Evolutionary conservation across 768 basidiomycete genomes (phyloP), one percentile per base, ranked within the genome.

Genomic region (Podaxis pistillaris): DNA sequence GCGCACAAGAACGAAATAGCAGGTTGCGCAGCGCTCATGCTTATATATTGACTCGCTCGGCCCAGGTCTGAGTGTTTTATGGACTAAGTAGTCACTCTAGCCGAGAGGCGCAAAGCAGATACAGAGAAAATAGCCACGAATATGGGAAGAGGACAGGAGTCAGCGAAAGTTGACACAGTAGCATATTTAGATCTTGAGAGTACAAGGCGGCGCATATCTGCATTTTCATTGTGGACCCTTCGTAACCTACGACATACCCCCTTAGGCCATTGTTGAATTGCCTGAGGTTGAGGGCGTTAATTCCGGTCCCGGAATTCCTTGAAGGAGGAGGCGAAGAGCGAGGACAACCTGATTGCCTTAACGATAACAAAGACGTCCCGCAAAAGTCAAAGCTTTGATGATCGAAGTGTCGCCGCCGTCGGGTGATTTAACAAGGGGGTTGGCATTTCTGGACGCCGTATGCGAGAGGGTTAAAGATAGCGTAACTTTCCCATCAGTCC

Each of bases 1-100:
- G 73, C 73, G 66, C 77, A 83, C 46, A 80, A 61, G 66, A 86
- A 79, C 22, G 83, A 82, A 38, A 83, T 61, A 26, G 71, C 74
- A 46, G 77, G 71, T 49, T 83, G 66, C 60, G 72, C 75, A 53
- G 67, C 64, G 53, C 70, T 69, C 79, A 83, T 81, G 9, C 26
- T 47, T 30, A 28, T 15, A 44, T 33, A 47, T 54, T 38, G 26
- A 28, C 19, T 46, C 17, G 44, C 44, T 8, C 28, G 30, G 22
- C 19, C 49, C 44, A 46, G 19, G 44, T 46, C n/a, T 46, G n/a
- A n/a, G 17, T n/a, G 17, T 9, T 17, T 19, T 11, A 24, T 11
- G 11, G 19, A 49, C 3, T n/a, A 49, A 9, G 19, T 24, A 13
- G 24, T 28, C 19, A 50, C n/a, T 46, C 15, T 11, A 59, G 30